Base-by-base conservation (phyloP, 2,329 filamentous ascomycete species). In the Thermochaetoides dissita region DNA sequence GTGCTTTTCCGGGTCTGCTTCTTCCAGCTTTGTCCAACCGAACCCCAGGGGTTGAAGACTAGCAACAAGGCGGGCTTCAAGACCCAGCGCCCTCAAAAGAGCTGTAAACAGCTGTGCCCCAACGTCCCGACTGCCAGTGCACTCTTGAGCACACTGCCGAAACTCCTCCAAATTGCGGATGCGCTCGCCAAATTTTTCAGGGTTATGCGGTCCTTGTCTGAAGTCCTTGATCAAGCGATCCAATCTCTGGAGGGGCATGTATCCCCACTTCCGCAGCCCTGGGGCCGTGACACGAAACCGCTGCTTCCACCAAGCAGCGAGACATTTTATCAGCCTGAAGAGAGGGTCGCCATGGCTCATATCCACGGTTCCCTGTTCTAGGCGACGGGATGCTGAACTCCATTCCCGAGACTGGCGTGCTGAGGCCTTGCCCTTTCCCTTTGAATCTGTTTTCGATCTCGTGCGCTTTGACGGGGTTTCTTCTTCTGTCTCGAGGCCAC, bases 61-160 rank as follows among this genome's bases (percentile, higher is more conserved):
- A 8, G 80, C 79, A 3, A 96, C 77, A 68, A 96, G 72, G 30
- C 89, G 74, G 8, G 85, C 76, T 54, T 95, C 86, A 2, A 96
- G 65, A 0, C 84, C 84, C 8, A 96, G 57, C 0, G 79, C 86
- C 49, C 91, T 72, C 17, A 95, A 59, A 7, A 98, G 63, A 3
- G 86, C 84, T 0, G 86, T 93, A 50, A 96, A 96, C 0, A 98
- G 69, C 55, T 96, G 88, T 0, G 84, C 81, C 0, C 87, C 88
- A 3, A 91, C 71, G 59, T 96, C 91, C 48, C 88, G 74, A 46
- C 87, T 95, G 1, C 91, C 91, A 46, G 77, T 68, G 53, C 84
- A 85, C 30, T 66, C 64, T 48, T 74, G 74, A 2, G 89, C 89
- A 38, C 71, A 66, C 17, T 71, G 63, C 32, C 80, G 75, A 47